Percentiles rank a stretch among this genome's conserved stretches.
Conservation (phyloP, 306 rosid species). For the Ziziphus jujuba region DNA sequence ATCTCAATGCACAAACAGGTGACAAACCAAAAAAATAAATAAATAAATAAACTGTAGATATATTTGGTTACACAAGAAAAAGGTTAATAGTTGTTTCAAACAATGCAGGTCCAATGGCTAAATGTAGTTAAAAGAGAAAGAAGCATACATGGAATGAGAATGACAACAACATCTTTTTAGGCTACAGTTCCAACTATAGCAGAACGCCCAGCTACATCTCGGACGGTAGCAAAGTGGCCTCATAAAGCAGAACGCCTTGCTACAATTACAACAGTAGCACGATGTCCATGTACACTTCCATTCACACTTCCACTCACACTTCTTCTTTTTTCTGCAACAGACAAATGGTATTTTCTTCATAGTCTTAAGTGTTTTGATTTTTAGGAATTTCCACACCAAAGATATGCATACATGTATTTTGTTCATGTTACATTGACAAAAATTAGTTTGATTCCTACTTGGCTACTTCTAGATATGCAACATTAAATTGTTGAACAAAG, state of each 20-base stretch:
- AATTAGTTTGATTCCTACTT: not conserved
- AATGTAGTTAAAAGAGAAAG: conserved; percentile 31
- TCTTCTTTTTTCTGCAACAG: conserved; percentile 52
- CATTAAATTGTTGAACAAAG: not conserved
- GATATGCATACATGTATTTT: conserved; percentile 9
- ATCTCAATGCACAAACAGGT: not conserved
- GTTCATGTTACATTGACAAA: not conserved
- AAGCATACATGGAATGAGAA: conserved; percentile 42
- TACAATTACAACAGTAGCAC: conserved; percentile 34
- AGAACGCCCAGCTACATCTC: conserved; percentile 37
- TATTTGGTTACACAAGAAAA: conserved; percentile 12
- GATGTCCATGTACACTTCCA: conserved; percentile 34
- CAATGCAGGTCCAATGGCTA: conserved; percentile 7
- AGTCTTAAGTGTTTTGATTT: conserved; percentile 15
- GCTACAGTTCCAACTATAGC: conserved; percentile 41
- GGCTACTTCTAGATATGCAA: not conserved
- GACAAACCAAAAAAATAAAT: not conserved
- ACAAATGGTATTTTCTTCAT: conserved; percentile 40
- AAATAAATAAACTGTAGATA: not conserved
- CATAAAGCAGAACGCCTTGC: conserved; percentile 28
- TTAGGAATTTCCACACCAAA: conserved; percentile 14
- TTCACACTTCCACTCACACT: conserved; percentile 26
- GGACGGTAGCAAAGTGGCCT: conserved; percentile 35
- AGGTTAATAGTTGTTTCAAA: conserved; percentile 14
- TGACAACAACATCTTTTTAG: conserved; percentile 16